phyloP scores from a whole-genome alignment of 805 yeast genomes.

The Scheffersomyces coipomensis region DNA sequence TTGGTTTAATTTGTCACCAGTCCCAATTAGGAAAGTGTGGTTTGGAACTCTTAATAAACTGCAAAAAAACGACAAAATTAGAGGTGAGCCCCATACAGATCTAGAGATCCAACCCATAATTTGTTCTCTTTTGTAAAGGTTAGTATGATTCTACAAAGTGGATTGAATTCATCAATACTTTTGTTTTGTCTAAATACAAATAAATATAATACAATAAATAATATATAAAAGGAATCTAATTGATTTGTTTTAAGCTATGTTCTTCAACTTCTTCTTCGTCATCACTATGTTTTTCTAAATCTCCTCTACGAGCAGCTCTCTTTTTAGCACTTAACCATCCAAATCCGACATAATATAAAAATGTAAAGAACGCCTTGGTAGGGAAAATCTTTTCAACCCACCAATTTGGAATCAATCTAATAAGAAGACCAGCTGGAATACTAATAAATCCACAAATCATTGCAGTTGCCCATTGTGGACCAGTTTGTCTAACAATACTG shows the following conservation, averaged over 20 bases:
- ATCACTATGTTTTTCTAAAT: not conserved
- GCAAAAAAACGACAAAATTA: too few relatives aligned
- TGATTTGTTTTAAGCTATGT: not conserved
- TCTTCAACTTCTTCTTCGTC: slow-evolving; percentile 2
- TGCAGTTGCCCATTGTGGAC: slow-evolving; percentile 88
- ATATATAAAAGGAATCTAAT: not conserved
- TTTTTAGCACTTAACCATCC: slow-evolving; percentile 30
- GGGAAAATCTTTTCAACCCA: slow-evolving; percentile 72
- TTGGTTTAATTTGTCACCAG: too few relatives aligned
- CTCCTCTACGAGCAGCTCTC: slow-evolving; percentile 7
- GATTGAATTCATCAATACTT: not conserved
- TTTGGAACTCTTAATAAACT: too few relatives aligned
- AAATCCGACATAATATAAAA: slow-evolving; percentile 37
- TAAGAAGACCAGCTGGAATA: slow-evolving; percentile 72
- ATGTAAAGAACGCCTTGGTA: slow-evolving; percentile 42
- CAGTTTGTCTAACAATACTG: slow-evolving; percentile 74
- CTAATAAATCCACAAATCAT: slow-evolving; percentile 76
- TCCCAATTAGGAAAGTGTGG: too few relatives aligned
- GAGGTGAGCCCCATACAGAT: too few relatives aligned
- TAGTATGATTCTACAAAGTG: not conserved
- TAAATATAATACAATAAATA: not conserved
- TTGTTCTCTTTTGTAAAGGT: not conserved
- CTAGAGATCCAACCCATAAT: not conserved
- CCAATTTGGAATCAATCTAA: slow-evolving; percentile 81
- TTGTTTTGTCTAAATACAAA: not conserved